Conservation (phyloP, 2,329 filamentous ascomycete species). For the Didymellaceae sp. region DNA sequence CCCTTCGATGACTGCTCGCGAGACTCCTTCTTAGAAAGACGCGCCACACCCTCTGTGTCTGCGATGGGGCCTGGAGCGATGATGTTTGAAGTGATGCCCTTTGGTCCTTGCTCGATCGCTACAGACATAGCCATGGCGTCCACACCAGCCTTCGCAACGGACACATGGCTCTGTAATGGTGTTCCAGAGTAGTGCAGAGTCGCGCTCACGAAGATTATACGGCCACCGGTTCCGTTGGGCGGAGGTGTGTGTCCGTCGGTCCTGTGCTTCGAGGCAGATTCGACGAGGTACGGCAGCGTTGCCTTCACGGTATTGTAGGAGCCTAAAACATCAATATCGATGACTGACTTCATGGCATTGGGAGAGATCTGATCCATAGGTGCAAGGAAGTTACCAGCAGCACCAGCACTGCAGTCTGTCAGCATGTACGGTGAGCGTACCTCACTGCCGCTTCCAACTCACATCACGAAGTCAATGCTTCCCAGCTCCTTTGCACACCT, state of each 20-base stretch:
- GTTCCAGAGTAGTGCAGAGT: constrained; percentile 90
- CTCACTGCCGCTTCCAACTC: constrained; percentile 40
- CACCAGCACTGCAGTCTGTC: constrained; percentile 71
- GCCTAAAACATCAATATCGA: constrained; percentile 94
- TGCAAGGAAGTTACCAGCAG: constrained; percentile 93
- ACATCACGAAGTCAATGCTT: constrained; percentile 92
- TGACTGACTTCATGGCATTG: constrained; percentile 94
- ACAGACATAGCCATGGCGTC: constrained; percentile 83
- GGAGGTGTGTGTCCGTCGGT: constrained; percentile 62
- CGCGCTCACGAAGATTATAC: constrained; percentile 88
- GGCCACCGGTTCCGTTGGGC: constrained; percentile 69
- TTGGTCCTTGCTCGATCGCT: constrained; percentile 87
- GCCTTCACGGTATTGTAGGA: constrained; percentile 96
- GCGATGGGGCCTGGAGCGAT: constrained; percentile 87
- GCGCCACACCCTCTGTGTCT: constrained; percentile 72
- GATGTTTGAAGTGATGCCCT: constrained; percentile 85
- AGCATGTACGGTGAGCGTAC: constrained; percentile 5
- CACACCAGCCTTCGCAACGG: constrained; percentile 88
- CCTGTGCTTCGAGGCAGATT: constrained; percentile 70
- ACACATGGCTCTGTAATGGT: constrained; percentile 87
- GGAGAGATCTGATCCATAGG: constrained; percentile 80
- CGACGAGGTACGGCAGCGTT: constrained; percentile 79
- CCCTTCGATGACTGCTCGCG: constrained; percentile 39
- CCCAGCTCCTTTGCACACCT: constrained; percentile 83
- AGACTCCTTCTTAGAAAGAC: constrained; percentile 47